Percentiles rank a stretch among this genome's conserved stretches.
Conservation (phyloP, 352 stramenopile species). For the Peronospora destructor region DNA sequence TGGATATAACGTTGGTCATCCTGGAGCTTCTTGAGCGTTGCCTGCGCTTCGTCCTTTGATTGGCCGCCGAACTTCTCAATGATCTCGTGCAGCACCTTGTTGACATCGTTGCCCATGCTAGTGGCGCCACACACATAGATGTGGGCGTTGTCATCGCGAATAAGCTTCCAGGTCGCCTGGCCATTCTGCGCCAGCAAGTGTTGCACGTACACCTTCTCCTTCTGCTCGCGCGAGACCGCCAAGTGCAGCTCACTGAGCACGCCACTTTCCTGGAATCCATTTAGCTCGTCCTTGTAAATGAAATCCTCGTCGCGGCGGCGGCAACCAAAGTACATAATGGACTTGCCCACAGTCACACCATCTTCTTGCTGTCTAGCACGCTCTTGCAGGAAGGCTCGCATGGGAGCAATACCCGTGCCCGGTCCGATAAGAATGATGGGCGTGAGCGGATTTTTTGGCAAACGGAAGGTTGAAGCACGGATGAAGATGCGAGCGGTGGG, state of each 20-base stretch:
- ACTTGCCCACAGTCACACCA: slow-evolving; percentile 62
- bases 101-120: slow-evolving; percentile 95
- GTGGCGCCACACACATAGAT: slow-evolving; percentile 98
- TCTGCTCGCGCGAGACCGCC: slow-evolving; percentile 92
- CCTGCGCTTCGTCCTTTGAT: slow-evolving; percentile 48
- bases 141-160: slow-evolving; percentile 61
- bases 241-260: slow-evolving; percentile 88
- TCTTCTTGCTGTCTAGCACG: slow-evolving; percentile 65
- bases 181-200: slow-evolving; percentile 86
- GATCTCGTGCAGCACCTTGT: slow-evolving; percentile 87
- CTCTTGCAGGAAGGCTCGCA: slow-evolving; percentile 96
- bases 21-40: slow-evolving; percentile 87
- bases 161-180: slow-evolving; percentile 50
- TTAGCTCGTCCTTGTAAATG: slow-evolving; percentile 90
- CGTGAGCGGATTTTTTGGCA: slow-evolving; percentile 80
- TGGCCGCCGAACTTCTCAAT: slow-evolving; percentile 61
- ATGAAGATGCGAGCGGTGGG: slow-evolving; percentile 87
- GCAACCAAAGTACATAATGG: slow-evolving; percentile 92
- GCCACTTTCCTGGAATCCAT: slow-evolving; percentile 71
- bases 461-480: slow-evolving; percentile 91
- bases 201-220: slow-evolving; percentile 97
- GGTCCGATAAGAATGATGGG: slow-evolving; percentile 94
- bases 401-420: slow-evolving; percentile 95
- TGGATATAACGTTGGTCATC: slow-evolving; percentile 90
- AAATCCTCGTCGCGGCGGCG: slow-evolving; percentile 80